Evolutionary conservation across 345 rosid genomes (phyloP).

Genomic region (Populus nigra): DNA sequence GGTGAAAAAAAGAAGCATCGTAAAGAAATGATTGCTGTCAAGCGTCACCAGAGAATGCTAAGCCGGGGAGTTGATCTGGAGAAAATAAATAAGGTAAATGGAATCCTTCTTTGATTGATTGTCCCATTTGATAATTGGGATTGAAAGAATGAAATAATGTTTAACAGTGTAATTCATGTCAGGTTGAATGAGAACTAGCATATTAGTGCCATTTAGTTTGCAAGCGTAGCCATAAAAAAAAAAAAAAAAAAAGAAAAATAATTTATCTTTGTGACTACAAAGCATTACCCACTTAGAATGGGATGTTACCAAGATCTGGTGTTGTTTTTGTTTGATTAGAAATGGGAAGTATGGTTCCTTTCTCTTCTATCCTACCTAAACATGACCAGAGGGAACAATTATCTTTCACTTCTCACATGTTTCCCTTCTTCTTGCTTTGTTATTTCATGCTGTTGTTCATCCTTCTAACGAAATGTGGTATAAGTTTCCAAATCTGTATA

Average conservation of each 20-base stretch:
- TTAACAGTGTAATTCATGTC: background rate
- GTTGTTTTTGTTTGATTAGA: background rate
- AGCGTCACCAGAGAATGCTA: constrained; percentile 79
- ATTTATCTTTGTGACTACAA: background rate
- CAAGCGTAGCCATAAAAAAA: background rate
- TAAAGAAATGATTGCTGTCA: constrained; percentile 73
- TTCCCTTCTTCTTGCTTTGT: too few relatives aligned
- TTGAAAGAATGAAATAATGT: background rate
- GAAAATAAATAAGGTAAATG: constrained; percentile 57
- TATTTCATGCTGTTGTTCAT: too few relatives aligned
- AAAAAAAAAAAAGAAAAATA: background rate
- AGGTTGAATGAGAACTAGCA: background rate
- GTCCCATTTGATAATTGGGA: too few relatives aligned
- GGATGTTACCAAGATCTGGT: background rate
- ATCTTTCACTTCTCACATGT: background rate
- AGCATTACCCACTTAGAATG: background rate
- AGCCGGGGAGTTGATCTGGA: constrained; percentile 73
- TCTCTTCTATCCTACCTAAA: background rate
- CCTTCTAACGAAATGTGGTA: too few relatives aligned
- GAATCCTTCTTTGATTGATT: background rate
- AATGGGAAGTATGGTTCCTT: background rate
- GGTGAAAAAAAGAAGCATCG: constrained; percentile 82
- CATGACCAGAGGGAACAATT: background rate
- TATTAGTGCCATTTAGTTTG: background rate
- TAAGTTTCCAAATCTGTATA: too few relatives aligned